These are phyloP conservation scores for Neurospora sp. DNA, from an alignment of 495 filamentous ascomycete species.

Conservation along the genomic window DNA sequence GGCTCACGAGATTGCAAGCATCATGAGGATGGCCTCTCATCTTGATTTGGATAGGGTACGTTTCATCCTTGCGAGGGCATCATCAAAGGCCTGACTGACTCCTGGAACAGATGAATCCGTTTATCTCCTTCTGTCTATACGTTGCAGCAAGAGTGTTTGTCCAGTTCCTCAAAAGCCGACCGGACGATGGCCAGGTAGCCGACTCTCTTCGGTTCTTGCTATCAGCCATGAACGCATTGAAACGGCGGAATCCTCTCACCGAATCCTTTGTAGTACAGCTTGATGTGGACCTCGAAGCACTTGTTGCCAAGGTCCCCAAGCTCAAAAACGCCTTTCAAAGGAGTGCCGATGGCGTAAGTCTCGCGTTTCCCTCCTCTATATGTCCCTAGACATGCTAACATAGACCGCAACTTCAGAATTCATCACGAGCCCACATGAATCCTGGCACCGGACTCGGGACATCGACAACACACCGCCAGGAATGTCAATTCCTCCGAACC, in stretches of 20 bases:
- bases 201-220: slow-evolving; percentile 85
- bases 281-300: slow-evolving; percentile 77
- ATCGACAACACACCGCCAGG: slow-evolving; percentile 8
- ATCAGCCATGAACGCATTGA: slow-evolving; percentile 78
- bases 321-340: slow-evolving; percentile 39
- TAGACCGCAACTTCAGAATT: neutral
- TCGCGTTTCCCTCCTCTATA: neutral
- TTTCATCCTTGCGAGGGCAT: slow-evolving; percentile 1
- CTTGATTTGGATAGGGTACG: slow-evolving; percentile 75
- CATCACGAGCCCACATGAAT: neutral
- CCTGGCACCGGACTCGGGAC: neutral
- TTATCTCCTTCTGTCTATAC: slow-evolving; percentile 92
- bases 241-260: slow-evolving; percentile 79
- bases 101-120: slow-evolving; percentile 74
- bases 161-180: slow-evolving; percentile 82
- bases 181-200: slow-evolving; percentile 70
- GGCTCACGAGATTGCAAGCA: slow-evolving; percentile 87
- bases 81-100: neutral
- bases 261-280: slow-evolving; percentile 93
- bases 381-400: neutral
- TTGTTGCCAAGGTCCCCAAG: slow-evolving; percentile 43
- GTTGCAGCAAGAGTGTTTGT: slow-evolving; percentile 91
- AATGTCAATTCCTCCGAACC: slow-evolving; percentile 25
- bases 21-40: slow-evolving; percentile 93
- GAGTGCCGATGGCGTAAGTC: slow-evolving; percentile 39